phyloP scores from a whole-genome alignment of 2,329 filamentous ascomycete species.

The Trichophyton mentagrophytes region DNA sequence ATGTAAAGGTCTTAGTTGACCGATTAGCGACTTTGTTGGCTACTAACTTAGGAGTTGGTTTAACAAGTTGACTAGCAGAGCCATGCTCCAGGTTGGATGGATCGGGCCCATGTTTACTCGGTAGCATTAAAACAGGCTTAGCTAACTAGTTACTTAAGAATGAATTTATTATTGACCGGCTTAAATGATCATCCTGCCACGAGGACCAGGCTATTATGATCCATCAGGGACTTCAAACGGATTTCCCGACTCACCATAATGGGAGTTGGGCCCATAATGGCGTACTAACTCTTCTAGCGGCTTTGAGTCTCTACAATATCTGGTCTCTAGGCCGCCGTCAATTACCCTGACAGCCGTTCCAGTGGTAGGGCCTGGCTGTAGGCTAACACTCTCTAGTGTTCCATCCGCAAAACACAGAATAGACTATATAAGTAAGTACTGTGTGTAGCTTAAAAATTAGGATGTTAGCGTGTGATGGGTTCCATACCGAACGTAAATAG shows the following conservation, averaged over 20 bases:
- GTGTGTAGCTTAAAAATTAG: not conserved
- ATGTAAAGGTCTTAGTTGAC: too few species aligned
- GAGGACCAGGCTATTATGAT: not conserved
- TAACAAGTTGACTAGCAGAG: too few species aligned
- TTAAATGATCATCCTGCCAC: not conserved
- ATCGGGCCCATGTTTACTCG: too few species aligned
- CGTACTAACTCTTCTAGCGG: not conserved
- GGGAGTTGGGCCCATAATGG: not conserved
- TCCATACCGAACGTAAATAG: slow-evolving; percentile 1
- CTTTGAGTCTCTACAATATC: not conserved
- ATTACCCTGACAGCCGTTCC: not conserved
- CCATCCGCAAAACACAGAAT: not conserved
- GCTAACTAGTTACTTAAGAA: too few species aligned
- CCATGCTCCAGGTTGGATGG: too few species aligned
- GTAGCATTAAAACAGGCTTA: too few species aligned
- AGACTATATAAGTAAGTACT: not conserved
- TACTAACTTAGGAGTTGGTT: too few species aligned
- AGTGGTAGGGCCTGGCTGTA: not conserved
- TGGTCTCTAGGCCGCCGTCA: not conserved
- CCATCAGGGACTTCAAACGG: not conserved
- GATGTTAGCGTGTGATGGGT: not conserved
- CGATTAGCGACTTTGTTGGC: too few species aligned
- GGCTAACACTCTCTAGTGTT: not conserved
- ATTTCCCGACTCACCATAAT: not conserved
- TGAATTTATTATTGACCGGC: too few species aligned